phyloP scores from a whole-genome alignment of 768 basidiomycete species.

The Leccinum boreale region DNA sequence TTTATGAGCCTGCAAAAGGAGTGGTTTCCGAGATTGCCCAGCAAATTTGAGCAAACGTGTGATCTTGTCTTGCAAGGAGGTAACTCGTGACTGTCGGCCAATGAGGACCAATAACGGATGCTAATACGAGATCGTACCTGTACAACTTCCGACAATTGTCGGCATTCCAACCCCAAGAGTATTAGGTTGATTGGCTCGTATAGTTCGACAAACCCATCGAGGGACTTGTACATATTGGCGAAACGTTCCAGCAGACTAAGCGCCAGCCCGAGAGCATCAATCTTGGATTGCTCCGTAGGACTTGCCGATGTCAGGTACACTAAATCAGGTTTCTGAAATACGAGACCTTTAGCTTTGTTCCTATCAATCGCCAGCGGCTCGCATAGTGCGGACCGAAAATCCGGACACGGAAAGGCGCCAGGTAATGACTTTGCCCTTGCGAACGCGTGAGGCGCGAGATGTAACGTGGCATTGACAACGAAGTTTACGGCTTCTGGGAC shows the following conservation, averaged over 20 bases:
- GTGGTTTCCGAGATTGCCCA: conserved; percentile 67
- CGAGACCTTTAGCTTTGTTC: conserved; percentile 40
- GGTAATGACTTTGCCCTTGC: conserved; percentile 48
- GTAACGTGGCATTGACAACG: conserved; percentile 62
- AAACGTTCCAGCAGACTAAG: conserved; percentile 64
- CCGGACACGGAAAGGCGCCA: conserved; percentile 68
- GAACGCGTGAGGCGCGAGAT: conserved; percentile 67
- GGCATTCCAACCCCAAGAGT: conserved; percentile 49
- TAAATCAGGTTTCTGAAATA: conserved; percentile 46
- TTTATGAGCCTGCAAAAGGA: conserved; percentile 88
- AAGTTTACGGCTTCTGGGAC: conserved; percentile 91
- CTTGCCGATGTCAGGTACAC: conserved; percentile 36
- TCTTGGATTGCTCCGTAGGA: conserved; percentile 61
- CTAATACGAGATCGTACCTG: conserved; percentile 42
- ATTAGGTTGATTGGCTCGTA: conserved; percentile 65
- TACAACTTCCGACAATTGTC: conserved; percentile 46
- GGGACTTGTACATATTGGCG: conserved; percentile 71
- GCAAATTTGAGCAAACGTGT: conserved; percentile 71
- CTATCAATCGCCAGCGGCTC: conserved; percentile 35
- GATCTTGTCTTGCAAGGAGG: conserved; percentile 47
- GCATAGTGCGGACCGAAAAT: conserved; percentile 55
- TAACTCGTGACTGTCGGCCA: conserved; percentile 43
- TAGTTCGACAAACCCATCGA: conserved; percentile 84
- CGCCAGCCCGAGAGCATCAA: conserved; percentile 62
- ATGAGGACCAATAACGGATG: conserved; percentile 8